phyloP scores from a whole-genome alignment of 768 basidiomycete genomes.

The Rhodotorula graminis region DNA sequence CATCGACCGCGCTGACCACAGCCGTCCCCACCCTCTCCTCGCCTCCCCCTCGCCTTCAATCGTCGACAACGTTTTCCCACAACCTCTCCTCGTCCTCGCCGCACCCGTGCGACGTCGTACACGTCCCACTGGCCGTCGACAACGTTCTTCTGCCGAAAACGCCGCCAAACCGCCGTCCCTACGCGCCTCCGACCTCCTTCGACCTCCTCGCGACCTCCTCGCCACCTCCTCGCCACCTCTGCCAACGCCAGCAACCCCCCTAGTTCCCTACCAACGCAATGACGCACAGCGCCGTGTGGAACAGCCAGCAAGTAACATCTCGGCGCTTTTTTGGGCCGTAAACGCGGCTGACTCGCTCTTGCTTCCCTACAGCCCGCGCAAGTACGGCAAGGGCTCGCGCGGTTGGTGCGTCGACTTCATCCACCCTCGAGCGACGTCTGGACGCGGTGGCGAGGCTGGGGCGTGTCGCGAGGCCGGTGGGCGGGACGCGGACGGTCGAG shows the following conservation, averaged over 20 bases:
- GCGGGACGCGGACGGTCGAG: too few species aligned
- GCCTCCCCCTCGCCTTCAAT: too few species aligned
- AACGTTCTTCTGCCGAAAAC: too few species aligned
- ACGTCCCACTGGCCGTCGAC: too few species aligned
- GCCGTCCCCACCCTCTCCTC: too few species aligned
- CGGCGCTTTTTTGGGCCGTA: too few species aligned
- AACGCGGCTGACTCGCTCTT: too few species aligned
- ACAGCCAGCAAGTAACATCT: constrained; percentile 18
- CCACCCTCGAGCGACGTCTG: not conserved
- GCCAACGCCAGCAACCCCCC: not conserved
- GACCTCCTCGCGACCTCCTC: not conserved
- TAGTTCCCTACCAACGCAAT: constrained; percentile 16
- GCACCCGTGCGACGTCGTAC: too few species aligned
- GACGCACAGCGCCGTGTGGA: constrained; percentile 44
- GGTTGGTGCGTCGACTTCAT: constrained; percentile 28
- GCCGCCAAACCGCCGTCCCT: too few species aligned
- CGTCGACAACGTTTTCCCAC: not conserved
- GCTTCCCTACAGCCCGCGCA: constrained; percentile 27
- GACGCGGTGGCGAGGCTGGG: too few species aligned
- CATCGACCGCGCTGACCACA: not conserved
- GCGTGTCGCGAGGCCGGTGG: too few species aligned
- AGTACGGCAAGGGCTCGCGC: constrained; percentile 44
- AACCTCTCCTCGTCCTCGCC: too few species aligned
- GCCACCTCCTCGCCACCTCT: not conserved
- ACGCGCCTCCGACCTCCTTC: not conserved